phyloP scores from a whole-genome alignment of 2,329 filamentous ascomycete species.

The Macrophomina phaseolina region DNA sequence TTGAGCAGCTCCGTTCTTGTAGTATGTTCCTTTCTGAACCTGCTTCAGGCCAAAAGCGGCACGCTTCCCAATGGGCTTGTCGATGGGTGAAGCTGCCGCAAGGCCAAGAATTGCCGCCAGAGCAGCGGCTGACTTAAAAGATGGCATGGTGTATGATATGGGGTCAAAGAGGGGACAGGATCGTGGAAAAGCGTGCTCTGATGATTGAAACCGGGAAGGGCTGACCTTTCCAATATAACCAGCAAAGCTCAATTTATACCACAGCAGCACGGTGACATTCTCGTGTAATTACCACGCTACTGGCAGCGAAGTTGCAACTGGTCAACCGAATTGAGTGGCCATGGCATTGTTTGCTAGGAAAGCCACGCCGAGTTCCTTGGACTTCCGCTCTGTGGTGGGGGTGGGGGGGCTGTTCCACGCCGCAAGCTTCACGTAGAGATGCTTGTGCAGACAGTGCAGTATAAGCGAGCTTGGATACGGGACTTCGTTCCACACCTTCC shows the following conservation, averaged over 20 bases:
- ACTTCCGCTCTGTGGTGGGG: not conserved
- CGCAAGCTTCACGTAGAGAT: not conserved
- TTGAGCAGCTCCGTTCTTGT: conserved; percentile 47
- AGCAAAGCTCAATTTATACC: not conserved
- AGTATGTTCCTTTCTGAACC: conserved; percentile 36
- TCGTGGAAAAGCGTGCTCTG: not conserved
- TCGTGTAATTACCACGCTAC: not conserved
- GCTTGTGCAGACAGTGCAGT: not conserved
- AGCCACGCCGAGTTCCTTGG: not conserved
- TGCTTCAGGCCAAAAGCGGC: conserved; percentile 40
- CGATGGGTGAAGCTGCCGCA: conserved; percentile 35
- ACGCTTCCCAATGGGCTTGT: conserved; percentile 41
- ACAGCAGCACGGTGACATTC: too few species aligned
- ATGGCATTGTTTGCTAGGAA: not conserved
- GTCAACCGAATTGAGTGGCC: not conserved
- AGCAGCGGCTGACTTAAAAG: conserved; percentile 38
- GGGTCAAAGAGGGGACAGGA: conserved; percentile 19
- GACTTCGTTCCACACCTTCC: not conserved
- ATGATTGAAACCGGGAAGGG: not conserved
- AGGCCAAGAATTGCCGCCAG: conserved; percentile 38
- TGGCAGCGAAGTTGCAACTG: not conserved
- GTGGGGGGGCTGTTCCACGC: not conserved
- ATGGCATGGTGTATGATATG: conserved; percentile 38
- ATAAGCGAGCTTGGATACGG: not conserved
- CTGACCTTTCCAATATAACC: not conserved